These are phyloP conservation scores for Xylaria bambusicola DNA, from an alignment of 495 filamentous ascomycete species.

Conservation along the genomic window DNA sequence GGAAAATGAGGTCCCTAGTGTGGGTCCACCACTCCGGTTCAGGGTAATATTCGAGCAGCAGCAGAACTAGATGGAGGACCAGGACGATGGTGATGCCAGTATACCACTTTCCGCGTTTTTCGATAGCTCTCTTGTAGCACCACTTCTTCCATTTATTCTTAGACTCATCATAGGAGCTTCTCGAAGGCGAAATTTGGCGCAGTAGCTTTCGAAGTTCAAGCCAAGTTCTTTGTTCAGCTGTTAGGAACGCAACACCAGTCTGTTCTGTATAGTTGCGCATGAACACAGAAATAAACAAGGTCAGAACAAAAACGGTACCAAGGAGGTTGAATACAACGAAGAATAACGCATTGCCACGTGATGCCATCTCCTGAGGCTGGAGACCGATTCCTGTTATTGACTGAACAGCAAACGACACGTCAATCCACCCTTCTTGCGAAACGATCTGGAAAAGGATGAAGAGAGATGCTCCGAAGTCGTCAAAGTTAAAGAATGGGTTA, in stretches of 20 bases:
- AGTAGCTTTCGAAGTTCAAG: slow-evolving; percentile 91
- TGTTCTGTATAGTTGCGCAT: slow-evolving; percentile 99
- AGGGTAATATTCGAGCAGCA: slow-evolving; percentile 83
- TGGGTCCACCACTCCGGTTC: slow-evolving; percentile 66
- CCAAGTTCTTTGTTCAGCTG: slow-evolving; percentile 96
- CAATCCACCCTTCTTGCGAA: slow-evolving; percentile 95
- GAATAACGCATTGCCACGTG: slow-evolving; percentile 87
- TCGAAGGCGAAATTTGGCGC: slow-evolving; percentile 90
- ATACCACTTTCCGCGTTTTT: slow-evolving; percentile 95
- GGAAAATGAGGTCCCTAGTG: slow-evolving; percentile 74
- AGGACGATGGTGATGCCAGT: slow-evolving; percentile 74
- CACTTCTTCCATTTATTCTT: slow-evolving; percentile 79
- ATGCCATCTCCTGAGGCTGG: slow-evolving; percentile 67
- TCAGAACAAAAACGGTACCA: slow-evolving; percentile 95
- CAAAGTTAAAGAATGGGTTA: slow-evolving; percentile 90
- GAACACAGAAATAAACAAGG: slow-evolving; percentile 97
- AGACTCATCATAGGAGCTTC: slow-evolving; percentile 73
- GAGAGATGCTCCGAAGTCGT: slow-evolving; percentile 86
- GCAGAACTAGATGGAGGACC: slow-evolving; percentile 76
- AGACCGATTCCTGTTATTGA: slow-evolving; percentile 72
- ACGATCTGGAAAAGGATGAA: slow-evolving; percentile 99
- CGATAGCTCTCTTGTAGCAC: slow-evolving; percentile 92
- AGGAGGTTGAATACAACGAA: slow-evolving; percentile 97
- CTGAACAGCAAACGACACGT: slow-evolving; percentile 83
- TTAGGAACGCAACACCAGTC: slow-evolving; percentile 95